Conservation (phyloP, 768 basidiomycete genomes). For the Rhodotorula graminis region DNA sequence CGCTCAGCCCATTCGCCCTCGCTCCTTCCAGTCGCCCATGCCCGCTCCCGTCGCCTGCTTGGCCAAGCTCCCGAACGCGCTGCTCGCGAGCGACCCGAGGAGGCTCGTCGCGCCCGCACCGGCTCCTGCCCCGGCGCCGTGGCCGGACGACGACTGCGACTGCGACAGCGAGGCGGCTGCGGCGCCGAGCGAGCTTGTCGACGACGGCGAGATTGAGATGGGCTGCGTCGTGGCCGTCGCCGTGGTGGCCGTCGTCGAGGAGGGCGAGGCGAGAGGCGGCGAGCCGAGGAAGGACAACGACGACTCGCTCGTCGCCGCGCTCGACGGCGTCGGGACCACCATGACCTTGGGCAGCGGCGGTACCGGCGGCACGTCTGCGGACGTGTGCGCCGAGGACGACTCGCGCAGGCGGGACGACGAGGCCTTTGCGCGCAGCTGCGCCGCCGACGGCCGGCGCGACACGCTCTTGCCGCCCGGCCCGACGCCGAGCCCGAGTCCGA, state of each 20-base stretch:
- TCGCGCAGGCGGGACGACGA: constrained; percentile 17
- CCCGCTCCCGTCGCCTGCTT: background rate
- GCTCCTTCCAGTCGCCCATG: constrained; percentile 9
- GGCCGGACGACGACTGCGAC: no score
- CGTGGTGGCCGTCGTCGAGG: background rate
- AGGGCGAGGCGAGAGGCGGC: background rate
- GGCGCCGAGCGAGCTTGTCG: background rate
- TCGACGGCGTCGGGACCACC: background rate
- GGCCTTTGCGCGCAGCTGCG: constrained; percentile 5
- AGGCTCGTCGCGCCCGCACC: background rate
- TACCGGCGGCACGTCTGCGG: background rate
- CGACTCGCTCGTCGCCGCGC: background rate
- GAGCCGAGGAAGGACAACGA: background rate
- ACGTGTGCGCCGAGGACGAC: background rate
- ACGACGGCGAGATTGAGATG: constrained; percentile 14
- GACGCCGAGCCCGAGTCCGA: background rate
- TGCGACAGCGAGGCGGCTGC: no score
- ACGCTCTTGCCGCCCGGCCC: background rate
- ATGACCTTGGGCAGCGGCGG: background rate
- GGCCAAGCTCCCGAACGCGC: background rate
- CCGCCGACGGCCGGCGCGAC: constrained; percentile 9
- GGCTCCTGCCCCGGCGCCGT: background rate
- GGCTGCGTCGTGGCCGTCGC: background rate
- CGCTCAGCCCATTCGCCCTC: background rate
- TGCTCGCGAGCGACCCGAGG: constrained; percentile 5